These are phyloP conservation scores for Drechmeria coniospora DNA, from an alignment of 2,329 filamentous ascomycete genomes.

Conservation along the genomic window DNA sequence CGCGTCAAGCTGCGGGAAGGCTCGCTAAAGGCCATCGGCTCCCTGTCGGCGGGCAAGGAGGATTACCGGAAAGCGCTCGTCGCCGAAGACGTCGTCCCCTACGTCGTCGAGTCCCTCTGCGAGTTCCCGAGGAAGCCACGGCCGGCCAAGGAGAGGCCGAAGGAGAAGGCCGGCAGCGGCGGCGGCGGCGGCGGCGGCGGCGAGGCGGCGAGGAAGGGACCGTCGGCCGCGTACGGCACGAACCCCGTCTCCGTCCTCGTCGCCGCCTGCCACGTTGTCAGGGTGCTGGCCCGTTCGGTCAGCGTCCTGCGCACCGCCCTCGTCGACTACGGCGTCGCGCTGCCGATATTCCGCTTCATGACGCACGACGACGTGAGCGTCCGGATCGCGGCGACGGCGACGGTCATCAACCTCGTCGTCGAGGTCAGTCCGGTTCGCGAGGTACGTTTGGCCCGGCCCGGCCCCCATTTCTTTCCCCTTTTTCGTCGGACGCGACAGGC, in stretches of 20 bases:
- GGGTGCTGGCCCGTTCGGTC: slow-evolving; percentile 72
- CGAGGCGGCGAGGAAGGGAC: slow-evolving; percentile 12
- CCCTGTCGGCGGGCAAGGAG: slow-evolving; percentile 67
- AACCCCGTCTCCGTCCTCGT: slow-evolving; percentile 69
- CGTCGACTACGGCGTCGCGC: slow-evolving; percentile 69
- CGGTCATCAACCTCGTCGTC: slow-evolving; percentile 70
- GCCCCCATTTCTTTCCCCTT: no score
- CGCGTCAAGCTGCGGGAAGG: slow-evolving; percentile 63
- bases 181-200: no score
- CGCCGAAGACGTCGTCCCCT: slow-evolving; percentile 64
- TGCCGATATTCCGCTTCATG: slow-evolving; percentile 62
- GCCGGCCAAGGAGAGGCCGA: slow-evolving; percentile 24
- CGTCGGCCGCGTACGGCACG: slow-evolving; percentile 40
- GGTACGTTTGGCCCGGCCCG: slow-evolving; percentile 33
- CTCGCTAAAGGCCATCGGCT: slow-evolving; percentile 64
- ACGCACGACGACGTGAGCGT: slow-evolving; percentile 62
- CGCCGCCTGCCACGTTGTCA: slow-evolving; percentile 68
- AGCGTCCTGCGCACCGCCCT: slow-evolving; percentile 71
- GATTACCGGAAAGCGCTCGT: slow-evolving; percentile 71
- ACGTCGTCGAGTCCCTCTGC: slow-evolving; percentile 66
- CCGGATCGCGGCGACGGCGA: slow-evolving; percentile 71
- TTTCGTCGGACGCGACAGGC: no score
- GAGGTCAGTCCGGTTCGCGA: slow-evolving; percentile 87
- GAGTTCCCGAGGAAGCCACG: slow-evolving; percentile 37
- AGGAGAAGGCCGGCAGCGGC: slow-evolving; percentile 22